Conservation (phyloP, 1,284 basidiomycete genomes). For the Stereum hirsutum region DNA sequence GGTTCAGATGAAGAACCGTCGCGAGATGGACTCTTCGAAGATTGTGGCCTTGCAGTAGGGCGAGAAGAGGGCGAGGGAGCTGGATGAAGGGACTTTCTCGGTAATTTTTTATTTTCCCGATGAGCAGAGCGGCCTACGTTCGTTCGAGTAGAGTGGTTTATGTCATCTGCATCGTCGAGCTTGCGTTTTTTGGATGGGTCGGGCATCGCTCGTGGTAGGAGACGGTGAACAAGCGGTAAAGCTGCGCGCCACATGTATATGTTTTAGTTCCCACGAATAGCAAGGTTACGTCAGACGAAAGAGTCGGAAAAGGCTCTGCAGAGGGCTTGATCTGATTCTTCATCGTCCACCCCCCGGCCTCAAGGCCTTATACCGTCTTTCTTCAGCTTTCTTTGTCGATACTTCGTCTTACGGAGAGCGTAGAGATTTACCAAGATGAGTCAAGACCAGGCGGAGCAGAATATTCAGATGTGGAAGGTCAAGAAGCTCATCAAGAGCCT, state of each 20-base stretch:
- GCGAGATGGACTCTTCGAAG: neutral
- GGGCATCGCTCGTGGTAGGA: conserved; percentile 4
- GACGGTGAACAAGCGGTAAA: conserved; percentile 2
- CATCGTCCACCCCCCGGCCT: neutral
- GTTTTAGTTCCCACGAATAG: too few relatives aligned
- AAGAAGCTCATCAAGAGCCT: conserved; percentile 98
- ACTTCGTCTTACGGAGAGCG: neutral
- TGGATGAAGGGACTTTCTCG: too few relatives aligned
- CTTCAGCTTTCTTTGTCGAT: neutral
- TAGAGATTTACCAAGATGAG: conserved; percentile 35
- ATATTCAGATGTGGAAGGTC: conserved; percentile 94
- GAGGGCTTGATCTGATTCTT: conserved; percentile 1
- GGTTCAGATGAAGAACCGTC: too few relatives aligned
- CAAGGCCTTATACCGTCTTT: neutral
- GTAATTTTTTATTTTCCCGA: neutral
- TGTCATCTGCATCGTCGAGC: conserved; percentile 16
- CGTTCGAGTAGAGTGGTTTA: conserved; percentile 7
- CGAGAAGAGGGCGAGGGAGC: neutral
- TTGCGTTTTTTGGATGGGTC: conserved; percentile 25
- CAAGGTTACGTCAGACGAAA: too few relatives aligned
- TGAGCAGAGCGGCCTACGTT: conserved; percentile 1
- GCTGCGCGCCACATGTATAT: too few relatives aligned
- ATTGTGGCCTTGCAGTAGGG: neutral
- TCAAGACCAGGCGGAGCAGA: conserved; percentile 76
- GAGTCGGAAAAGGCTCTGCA: neutral